Percentiles rank a stretch among this genome's conserved stretches.
phyloP scores from a whole-genome alignment of 2,329 filamentous ascomycete genomes.

The Pseudocercospora pini-densiflorae region DNA sequence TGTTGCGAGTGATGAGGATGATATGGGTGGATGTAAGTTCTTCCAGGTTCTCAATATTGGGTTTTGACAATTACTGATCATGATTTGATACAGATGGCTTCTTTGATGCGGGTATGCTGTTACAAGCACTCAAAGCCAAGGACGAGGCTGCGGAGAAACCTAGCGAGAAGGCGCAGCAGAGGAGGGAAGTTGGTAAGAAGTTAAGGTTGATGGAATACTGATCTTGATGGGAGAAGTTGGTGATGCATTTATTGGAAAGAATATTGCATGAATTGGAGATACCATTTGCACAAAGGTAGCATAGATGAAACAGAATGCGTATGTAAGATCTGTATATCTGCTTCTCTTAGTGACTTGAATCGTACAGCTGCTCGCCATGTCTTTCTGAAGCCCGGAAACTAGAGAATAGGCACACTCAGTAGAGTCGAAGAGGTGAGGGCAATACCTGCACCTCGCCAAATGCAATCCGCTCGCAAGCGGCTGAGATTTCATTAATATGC shows the following conservation, averaged over 20 bases:
- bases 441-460: background rate
- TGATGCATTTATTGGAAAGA: too few relatives aligned
- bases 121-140: constrained; percentile 81
- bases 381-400: too few relatives aligned
- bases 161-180: constrained; percentile 62
- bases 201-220: constrained; percentile 72
- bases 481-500: constrained; percentile 2
- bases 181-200: constrained; percentile 76
- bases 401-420: too few relatives aligned
- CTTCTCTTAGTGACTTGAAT: too few relatives aligned
- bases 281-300: too few relatives aligned
- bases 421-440: background rate
- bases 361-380: too few relatives aligned
- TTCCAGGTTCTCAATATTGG: background rate
- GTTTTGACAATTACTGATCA: background rate
- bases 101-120: constrained; percentile 94
- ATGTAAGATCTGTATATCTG: too few relatives aligned
- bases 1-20: constrained; percentile 65
- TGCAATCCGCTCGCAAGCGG: background rate
- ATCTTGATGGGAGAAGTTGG: background rate
- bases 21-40: constrained; percentile 84
- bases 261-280: too few relatives aligned
- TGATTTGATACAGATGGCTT: constrained; percentile 76
- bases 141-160: constrained; percentile 53
- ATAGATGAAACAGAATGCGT: too few relatives aligned